Conservation (phyloP, 2,329 filamentous ascomycete species). For the Aureobasidium leucospermi region DNA sequence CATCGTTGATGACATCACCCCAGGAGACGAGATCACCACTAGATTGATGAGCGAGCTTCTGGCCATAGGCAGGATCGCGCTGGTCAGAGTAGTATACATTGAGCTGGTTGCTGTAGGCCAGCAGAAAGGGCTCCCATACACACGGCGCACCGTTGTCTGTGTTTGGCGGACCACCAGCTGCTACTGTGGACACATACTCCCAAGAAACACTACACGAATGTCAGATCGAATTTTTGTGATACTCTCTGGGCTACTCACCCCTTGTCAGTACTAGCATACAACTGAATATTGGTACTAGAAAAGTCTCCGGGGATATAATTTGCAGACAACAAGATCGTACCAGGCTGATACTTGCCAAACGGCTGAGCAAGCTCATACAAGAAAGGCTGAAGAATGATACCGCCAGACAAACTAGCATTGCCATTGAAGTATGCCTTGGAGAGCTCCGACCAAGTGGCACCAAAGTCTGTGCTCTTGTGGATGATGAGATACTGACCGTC, state of each 20-base stretch:
- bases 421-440: slow-evolving; percentile 56
- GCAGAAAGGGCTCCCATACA: slow-evolving; percentile 69
- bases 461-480: slow-evolving; percentile 39
- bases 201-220: slow-evolving; percentile 35
- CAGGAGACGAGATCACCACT: slow-evolving; percentile 54
- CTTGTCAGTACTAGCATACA: slow-evolving; percentile 57
- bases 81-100: slow-evolving; percentile 67
- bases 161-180: slow-evolving; percentile 52
- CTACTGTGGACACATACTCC: slow-evolving; percentile 61
- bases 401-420: slow-evolving; percentile 46
- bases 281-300: slow-evolving; percentile 58
- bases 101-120: slow-evolving; percentile 50
- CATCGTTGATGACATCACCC: slow-evolving; percentile 54
- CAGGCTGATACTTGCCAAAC: slow-evolving; percentile 52
- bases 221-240: not conserved
- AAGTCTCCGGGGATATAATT: slow-evolving; percentile 54
- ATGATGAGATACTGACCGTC: slow-evolving; percentile 41
- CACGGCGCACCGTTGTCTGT: slow-evolving; percentile 60
- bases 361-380: slow-evolving; percentile 55
- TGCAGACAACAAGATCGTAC: slow-evolving; percentile 56
- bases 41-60: slow-evolving; percentile 61
- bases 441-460: slow-evolving; percentile 54
- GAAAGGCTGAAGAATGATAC: slow-evolving; percentile 62
- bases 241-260: slow-evolving; percentile 31
- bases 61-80: slow-evolving; percentile 57